Conservation (phyloP, 805 yeast genomes). For the Cyberlindnera suaveolens region DNA sequence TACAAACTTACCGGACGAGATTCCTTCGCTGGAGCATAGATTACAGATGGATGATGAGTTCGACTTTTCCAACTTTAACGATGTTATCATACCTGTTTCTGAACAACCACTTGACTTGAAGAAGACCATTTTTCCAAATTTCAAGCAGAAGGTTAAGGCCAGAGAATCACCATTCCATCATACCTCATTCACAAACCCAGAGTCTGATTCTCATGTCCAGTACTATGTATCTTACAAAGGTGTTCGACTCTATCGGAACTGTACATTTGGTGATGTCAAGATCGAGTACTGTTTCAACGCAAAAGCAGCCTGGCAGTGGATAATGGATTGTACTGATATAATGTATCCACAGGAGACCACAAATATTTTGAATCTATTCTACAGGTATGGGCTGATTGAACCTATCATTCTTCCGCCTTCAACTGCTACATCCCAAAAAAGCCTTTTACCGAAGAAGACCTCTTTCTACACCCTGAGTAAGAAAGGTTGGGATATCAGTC, state of each 20-base stretch:
- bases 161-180: slow-evolving; percentile 64
- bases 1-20: slow-evolving; percentile 40
- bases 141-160: slow-evolving; percentile 1
- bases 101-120: slow-evolving; percentile 7
- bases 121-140: slow-evolving; percentile 27
- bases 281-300: slow-evolving; percentile 59
- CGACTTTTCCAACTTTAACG: slow-evolving; percentile 25
- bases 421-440: slow-evolving; percentile 21
- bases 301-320: slow-evolving; percentile 78
- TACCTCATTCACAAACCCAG: slow-evolving; percentile 80
- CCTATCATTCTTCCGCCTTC: slow-evolving; percentile 37
- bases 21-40: slow-evolving; percentile 33
- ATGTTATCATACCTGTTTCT: neutral
- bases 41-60: slow-evolving; percentile 29
- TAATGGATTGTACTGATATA: slow-evolving; percentile 83
- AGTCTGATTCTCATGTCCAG: slow-evolving; percentile 74
- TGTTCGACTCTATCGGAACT: slow-evolving; percentile 47
- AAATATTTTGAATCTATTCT: slow-evolving; percentile 44
- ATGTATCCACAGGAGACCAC: slow-evolving; percentile 46
- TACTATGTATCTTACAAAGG: slow-evolving; percentile 68
- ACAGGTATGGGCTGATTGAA: slow-evolving; percentile 39
- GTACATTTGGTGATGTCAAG: slow-evolving; percentile 26
- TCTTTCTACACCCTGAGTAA: slow-evolving; percentile 38
- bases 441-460: slow-evolving; percentile 30
- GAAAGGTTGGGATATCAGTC: slow-evolving; percentile 34